A percentile compares a stretch with the other conserved stretches of the same genome.
Evolutionary conservation across 2,329 filamentous ascomycete species (phyloP).

Genomic region (Botrytis byssoidea): DNA sequence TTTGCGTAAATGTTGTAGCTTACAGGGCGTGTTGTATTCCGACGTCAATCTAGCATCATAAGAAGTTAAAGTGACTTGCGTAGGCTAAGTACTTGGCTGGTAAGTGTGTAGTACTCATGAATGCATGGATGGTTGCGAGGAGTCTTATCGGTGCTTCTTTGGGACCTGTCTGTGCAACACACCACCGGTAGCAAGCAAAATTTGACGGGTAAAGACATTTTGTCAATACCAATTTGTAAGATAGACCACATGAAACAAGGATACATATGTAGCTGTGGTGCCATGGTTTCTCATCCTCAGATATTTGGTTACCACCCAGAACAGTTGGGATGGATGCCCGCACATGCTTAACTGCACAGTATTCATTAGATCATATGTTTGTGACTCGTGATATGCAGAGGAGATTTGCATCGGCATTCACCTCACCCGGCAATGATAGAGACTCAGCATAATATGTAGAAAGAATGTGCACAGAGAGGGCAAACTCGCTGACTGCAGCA

Average conservation of each 20-base stretch:
- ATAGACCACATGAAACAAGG: slow-evolving; percentile 5
- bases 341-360: slow-evolving; percentile 4
- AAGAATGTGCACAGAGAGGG: slow-evolving; percentile 7
- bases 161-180: slow-evolving; percentile 7
- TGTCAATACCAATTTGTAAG: slow-evolving; percentile 1
- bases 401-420: slow-evolving; percentile 9
- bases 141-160: slow-evolving; percentile 3
- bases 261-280: slow-evolving; percentile 3
- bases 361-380: slow-evolving; percentile 12
- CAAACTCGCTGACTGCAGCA: slow-evolving; percentile 5
- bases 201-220: slow-evolving; percentile 3
- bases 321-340: slow-evolving; percentile 14
- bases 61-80: not conserved
- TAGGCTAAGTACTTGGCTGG: not conserved
- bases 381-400: slow-evolving; percentile 8
- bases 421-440: not conserved
- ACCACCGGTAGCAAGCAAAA: not conserved
- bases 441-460: not conserved
- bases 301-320: slow-evolving; percentile 9
- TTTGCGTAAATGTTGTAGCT: not conserved
- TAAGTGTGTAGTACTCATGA: not conserved
- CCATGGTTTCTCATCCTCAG: slow-evolving; percentile 11
- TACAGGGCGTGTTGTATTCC: not conserved
- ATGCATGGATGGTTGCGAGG: not conserved
- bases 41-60: slow-evolving; percentile 7